Evolutionary conservation across 129 eudicot genomes (phyloP), one percentile per base, ranked within the genome.

Genomic region (Artemisia tridentata): DNA sequence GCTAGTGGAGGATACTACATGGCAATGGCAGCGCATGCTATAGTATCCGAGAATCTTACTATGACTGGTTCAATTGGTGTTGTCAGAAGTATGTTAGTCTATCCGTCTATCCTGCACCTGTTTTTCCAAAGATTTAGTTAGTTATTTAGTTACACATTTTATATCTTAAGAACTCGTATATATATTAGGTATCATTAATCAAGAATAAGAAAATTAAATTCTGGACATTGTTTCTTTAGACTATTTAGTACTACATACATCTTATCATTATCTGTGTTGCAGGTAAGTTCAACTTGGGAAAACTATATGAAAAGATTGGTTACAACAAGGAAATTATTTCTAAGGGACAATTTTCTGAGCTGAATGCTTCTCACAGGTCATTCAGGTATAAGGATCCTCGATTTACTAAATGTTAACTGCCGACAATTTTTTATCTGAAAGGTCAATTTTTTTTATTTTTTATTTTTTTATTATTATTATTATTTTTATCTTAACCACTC

Each of bases 41-140:
- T 88, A 60, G 97, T 91, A 54, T 85, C 97, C 0, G 97, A 88
- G 74, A 80, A 80, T 60, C 96, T 91, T 51, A 91, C 97, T 12
- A 50, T 91, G 66, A 91, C 97, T 2, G 97, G 97, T 34, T 91
- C 97, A 68, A 88, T 91, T 75, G 97, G 98, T 74, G 96, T 92
- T 55, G 83, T 89, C 73, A 84, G 88, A 69, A 87, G 97, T 86
- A 14, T n/a, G 8, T 49, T 38, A 50, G 27, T 11, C 7, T 17
- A 27, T 46, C 62, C 25, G 27, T 13, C 3, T 17, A 27, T 47
- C 62, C 49, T 52, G 51, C 17, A 7, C 15, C 2, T 34, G 2
- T 34, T 43, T 8, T 56, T 59, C 11, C 2, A 8, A 19, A 34
- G 10, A 13, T 12, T 19, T 38, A 27, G 7, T 51, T 68, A 15